A percentile compares a stretch with the other conserved stretches of the same genome.
Evolutionary conservation across 805 yeast species (phyloP).

Genomic region (Cyberlindnera mycetangii): DNA sequence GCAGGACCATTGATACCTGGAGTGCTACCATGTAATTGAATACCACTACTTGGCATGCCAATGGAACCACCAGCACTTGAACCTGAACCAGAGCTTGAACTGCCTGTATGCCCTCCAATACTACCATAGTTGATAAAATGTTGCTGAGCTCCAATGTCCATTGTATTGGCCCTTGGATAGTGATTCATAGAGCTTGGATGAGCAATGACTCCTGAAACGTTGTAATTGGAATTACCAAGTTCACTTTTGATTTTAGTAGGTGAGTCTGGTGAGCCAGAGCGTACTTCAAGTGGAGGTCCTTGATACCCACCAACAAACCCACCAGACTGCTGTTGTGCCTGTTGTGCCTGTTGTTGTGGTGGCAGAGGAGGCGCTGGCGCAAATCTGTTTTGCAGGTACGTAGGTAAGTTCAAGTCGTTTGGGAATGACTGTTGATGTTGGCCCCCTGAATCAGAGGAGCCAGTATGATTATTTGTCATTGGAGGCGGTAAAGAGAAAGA

Average conservation of each 20-base stretch:
- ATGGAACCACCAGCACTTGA: no score
- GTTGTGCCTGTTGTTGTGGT: no score
- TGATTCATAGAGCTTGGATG: slow-evolving; percentile 2
- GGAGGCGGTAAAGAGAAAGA: slow-evolving; percentile 4
- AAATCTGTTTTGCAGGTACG: not conserved
- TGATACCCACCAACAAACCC: not conserved
- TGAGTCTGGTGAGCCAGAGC: slow-evolving; percentile 8
- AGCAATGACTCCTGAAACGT: slow-evolving; percentile 1
- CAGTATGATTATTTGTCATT: not conserved
- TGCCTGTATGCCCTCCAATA: not conserved
- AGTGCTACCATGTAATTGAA: no score
- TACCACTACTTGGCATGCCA: not conserved
- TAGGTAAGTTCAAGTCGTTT: not conserved
- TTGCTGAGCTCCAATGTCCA: not conserved
- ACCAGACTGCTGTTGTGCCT: not conserved
- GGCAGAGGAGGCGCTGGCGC: no score
- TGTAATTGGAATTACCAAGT: slow-evolving; percentile 2
- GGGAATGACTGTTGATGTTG: slow-evolving; percentile 1
- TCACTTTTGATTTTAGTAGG: slow-evolving; percentile 7
- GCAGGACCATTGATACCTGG: no score
- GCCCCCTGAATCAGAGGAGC: not conserved
- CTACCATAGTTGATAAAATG: not conserved
- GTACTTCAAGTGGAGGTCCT: not conserved
- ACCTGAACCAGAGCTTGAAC: no score
- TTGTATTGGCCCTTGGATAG: slow-evolving; percentile 2